Conservation (phyloP, 768 basidiomycete species). For the Grammothele lineata region DNA sequence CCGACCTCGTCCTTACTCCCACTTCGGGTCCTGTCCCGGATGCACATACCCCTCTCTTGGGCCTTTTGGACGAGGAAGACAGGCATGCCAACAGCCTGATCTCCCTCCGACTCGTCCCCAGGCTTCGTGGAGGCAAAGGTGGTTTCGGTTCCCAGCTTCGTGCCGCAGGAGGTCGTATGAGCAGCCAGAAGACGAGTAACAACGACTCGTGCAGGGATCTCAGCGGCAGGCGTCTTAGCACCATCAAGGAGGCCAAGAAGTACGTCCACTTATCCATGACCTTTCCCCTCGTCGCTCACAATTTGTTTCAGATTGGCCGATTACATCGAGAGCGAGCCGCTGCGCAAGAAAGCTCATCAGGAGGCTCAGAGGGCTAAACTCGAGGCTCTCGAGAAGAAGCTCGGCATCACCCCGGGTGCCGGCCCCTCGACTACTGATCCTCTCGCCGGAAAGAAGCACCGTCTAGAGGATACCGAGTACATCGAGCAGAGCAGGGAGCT, state of each 20-base stretch:
- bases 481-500: constrained; percentile 89
- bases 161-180: constrained; percentile 97
- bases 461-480: constrained; percentile 90
- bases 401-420: constrained; percentile 54
- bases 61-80: constrained; percentile 26
- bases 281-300: not conserved
- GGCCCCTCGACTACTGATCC: constrained; percentile 40
- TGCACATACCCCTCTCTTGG: constrained; percentile 31
- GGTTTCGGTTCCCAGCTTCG: constrained; percentile 96
- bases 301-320: constrained; percentile 61
- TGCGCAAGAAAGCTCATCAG: constrained; percentile 70
- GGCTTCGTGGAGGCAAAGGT: constrained; percentile 88
- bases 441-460: constrained; percentile 73
- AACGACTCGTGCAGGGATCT: constrained; percentile 94
- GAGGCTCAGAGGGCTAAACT: constrained; percentile 81
- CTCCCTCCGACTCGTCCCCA: constrained; percentile 68
- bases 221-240: constrained; percentile 83
- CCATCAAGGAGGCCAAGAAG: constrained; percentile 96
- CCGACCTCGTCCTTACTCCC: constrained; percentile 38
- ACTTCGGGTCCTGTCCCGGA: constrained; percentile 31
- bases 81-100: constrained; percentile 37
- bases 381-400: constrained; percentile 77
- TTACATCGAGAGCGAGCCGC: constrained; percentile 81
- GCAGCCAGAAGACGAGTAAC: constrained; percentile 90
- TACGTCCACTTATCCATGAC: constrained; percentile 32